Conservation (phyloP, 1,284 basidiomycete genomes). For the Trametes versicolor region DNA sequence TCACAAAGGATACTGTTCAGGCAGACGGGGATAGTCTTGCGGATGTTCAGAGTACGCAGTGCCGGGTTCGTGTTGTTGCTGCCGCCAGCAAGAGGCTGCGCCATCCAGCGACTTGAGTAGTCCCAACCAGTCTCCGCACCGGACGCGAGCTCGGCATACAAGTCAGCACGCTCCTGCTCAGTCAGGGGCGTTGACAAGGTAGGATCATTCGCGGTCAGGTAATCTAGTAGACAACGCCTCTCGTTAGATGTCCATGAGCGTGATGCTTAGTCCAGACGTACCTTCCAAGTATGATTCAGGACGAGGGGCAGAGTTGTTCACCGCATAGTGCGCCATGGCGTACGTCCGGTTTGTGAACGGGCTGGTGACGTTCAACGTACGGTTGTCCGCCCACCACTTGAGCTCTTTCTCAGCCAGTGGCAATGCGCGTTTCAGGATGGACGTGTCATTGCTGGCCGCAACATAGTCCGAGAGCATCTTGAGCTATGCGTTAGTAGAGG, state of each 20-base stretch:
- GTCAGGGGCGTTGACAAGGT: conserved; percentile 63
- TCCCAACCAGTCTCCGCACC: conserved; percentile 86
- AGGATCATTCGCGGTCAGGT: conserved; percentile 76
- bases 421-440: conserved; percentile 70
- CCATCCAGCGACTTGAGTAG: conserved; percentile 59
- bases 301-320: conserved; percentile 87
- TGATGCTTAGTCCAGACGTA: conserved; percentile 37
- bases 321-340: conserved; percentile 77
- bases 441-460: conserved; percentile 64
- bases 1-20: conserved; percentile 88
- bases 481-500: not conserved
- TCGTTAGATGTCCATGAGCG: not conserved
- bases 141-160: conserved; percentile 92
- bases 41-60: conserved; percentile 78
- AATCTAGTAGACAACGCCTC: conserved; percentile 64
- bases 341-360: conserved; percentile 77
- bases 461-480: conserved; percentile 79
- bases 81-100: conserved; percentile 53
- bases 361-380: conserved; percentile 77
- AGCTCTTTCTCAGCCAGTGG: conserved; percentile 80
- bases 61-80: conserved; percentile 56
- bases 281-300: conserved; percentile 82
- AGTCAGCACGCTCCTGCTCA: conserved; percentile 63
- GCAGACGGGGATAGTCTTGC: conserved; percentile 77
- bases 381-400: conserved; percentile 83